phyloP scores from a whole-genome alignment of 495 filamentous ascomycete genomes.

The Aspergillus nanangensis region DNA sequence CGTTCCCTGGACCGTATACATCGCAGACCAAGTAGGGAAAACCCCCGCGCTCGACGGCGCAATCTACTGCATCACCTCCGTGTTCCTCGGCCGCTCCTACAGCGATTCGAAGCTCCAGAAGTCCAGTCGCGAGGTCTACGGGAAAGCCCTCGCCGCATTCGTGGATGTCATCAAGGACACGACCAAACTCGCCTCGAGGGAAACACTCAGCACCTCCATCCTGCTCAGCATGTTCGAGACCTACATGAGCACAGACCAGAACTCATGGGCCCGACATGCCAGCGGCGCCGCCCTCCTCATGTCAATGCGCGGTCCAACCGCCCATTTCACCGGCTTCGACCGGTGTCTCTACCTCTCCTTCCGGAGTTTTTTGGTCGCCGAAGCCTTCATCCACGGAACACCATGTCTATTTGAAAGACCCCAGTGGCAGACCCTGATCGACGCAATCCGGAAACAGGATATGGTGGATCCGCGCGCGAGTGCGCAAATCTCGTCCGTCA shows the following conservation, averaged over 20 bases:
- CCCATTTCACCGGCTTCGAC: constrained; percentile 24
- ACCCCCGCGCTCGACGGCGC: constrained; percentile 20
- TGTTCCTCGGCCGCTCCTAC: constrained; percentile 16
- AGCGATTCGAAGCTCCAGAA: constrained; percentile 10
- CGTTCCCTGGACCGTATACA: constrained; percentile 19
- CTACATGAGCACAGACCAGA: constrained; percentile 21
- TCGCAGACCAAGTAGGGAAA: constrained; percentile 15
- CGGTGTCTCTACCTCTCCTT: constrained; percentile 23
- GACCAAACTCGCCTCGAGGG: constrained; percentile 12
- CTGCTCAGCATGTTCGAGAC: constrained; percentile 26
- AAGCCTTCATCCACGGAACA: constrained; percentile 19
- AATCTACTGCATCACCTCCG: constrained; percentile 16
- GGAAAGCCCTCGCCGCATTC: constrained; percentile 25
- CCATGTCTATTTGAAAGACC: constrained; percentile 21
- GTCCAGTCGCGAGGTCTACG: constrained; percentile 26
- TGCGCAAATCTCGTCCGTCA: constrained; percentile 13
- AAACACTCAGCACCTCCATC: constrained; percentile 25
- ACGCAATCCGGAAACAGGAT: constrained; percentile 20
- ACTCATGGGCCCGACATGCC: constrained; percentile 29
- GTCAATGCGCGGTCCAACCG: constrained; percentile 23
- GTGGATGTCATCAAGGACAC: constrained; percentile 19
- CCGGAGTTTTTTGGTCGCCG: constrained; percentile 24
- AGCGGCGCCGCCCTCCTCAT: constrained; percentile 25
- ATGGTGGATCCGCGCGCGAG: constrained; percentile 13
- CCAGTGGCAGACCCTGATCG: constrained; percentile 25